These are phyloP conservation scores for Albugo laibachii DNA, from an alignment of 352 stramenopile species.

Conservation along the genomic window DNA sequence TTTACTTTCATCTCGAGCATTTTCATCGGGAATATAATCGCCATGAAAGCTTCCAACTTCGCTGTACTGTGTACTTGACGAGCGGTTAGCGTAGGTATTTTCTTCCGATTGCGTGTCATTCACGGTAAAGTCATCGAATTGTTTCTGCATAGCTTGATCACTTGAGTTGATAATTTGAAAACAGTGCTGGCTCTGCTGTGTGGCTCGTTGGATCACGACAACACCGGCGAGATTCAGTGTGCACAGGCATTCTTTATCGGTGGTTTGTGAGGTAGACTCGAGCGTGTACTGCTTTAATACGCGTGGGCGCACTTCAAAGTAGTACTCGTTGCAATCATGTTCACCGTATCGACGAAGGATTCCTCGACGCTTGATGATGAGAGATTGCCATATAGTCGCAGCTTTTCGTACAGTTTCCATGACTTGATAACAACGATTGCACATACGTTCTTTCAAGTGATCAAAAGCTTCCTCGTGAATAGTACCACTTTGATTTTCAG, in stretches of 20 bases:
- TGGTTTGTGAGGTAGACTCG: slow-evolving; percentile 11
- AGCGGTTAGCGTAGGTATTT: not conserved
- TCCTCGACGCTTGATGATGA: slow-evolving; percentile 45
- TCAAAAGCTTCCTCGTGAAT: no score
- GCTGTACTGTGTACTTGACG: slow-evolving; percentile 8
- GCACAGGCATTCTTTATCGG: slow-evolving; percentile 24
- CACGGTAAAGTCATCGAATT: no score
- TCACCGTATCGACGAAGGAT: slow-evolving; percentile 43
- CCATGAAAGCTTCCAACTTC: slow-evolving; percentile 9
- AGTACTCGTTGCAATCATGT: slow-evolving; percentile 70
- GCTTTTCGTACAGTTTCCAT: slow-evolving; percentile 42
- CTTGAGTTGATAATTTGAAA: slow-evolving; percentile 8
- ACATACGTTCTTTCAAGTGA: slow-evolving; percentile 30
- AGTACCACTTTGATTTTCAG: no score
- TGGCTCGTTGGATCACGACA: slow-evolving; percentile 68
- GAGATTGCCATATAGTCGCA: slow-evolving; percentile 43
- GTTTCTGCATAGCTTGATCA: not conserved
- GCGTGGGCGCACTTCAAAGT: slow-evolving; percentile 53
- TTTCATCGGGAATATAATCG: not conserved
- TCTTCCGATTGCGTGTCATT: no score
- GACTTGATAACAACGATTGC: slow-evolving; percentile 38
- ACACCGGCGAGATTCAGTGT: slow-evolving; percentile 47
- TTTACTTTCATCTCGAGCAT: not conserved
- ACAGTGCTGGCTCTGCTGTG: slow-evolving; percentile 36
- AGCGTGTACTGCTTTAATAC: slow-evolving; percentile 65